phyloP scores from a whole-genome alignment of 2,329 filamentous ascomycete genomes.

The Curvularia spicifera region DNA sequence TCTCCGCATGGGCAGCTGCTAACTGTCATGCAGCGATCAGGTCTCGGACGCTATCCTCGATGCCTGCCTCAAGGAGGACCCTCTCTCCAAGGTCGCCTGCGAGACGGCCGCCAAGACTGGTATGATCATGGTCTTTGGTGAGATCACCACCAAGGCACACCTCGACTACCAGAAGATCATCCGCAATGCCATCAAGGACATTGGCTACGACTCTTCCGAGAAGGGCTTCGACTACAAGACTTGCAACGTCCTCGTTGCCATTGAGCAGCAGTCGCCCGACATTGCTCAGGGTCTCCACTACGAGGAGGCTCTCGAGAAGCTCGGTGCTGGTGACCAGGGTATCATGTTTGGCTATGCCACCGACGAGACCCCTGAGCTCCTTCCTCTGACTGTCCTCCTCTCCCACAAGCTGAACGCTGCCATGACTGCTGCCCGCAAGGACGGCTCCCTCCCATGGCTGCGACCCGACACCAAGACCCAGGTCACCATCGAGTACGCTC shows the following conservation, averaged over 20 bases:
- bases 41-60: conserved; percentile 98
- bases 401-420: conserved; percentile 97
- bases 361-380: conserved; percentile 96
- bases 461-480: conserved; percentile 99
- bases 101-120: conserved; percentile 99
- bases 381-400: conserved; percentile 91
- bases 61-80: conserved; percentile 92
- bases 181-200: conserved; percentile 94
- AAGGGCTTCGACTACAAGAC: conserved; percentile 99
- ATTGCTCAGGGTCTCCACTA: conserved; percentile 99
- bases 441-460: conserved; percentile 90
- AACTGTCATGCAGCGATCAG: conserved; percentile 71
- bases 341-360: conserved; percentile 99
- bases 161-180: conserved; percentile 99
- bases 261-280: conserved; percentile 98
- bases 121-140: conserved; percentile 84
- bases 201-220: conserved; percentile 93
- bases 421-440: conserved; percentile 87
- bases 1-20: conserved; percentile 10
- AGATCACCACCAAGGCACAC: conserved; percentile 95
- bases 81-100: conserved; percentile 97
- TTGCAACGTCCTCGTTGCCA: conserved; percentile 96
- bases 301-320: conserved; percentile 94
- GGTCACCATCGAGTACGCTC: conserved; percentile 98
- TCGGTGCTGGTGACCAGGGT: conserved; percentile 98